phyloP scores from a whole-genome alignment of 2,329 filamentous ascomycete species.

The Ascochyta pisi region DNA sequence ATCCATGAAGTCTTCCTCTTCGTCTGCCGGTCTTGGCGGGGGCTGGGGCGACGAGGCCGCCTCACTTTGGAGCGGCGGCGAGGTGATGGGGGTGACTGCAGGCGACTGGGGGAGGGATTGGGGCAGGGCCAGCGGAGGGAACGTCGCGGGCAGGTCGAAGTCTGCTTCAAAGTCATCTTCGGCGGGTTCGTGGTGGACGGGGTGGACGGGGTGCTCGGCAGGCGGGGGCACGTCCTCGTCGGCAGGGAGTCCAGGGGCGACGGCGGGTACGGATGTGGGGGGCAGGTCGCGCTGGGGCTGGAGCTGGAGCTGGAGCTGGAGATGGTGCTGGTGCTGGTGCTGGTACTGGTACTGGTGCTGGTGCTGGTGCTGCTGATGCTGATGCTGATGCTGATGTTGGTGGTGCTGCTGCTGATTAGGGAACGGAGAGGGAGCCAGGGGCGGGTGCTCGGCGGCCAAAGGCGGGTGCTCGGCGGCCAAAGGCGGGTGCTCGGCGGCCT shows the following conservation, averaged over 20 bases:
- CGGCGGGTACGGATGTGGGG: conserved; percentile 41
- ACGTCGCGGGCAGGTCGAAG: conserved; percentile 19
- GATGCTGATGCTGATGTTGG: too few relatives aligned
- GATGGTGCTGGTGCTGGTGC: conserved; percentile 1
- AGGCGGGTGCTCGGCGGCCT: conserved; percentile 54
- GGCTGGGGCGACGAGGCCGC: conserved; percentile 23
- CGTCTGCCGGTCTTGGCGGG: conserved; percentile 31
- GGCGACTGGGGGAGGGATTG: conserved; percentile 17
- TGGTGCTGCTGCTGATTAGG: conserved; percentile 3
- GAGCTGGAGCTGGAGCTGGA: too few relatives aligned
- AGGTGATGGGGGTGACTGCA: conserved; percentile 23
- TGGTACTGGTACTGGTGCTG: too few relatives aligned
- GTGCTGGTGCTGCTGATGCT: too few relatives aligned
- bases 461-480: conserved; percentile 16
- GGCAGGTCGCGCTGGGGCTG: conserved; percentile 22
- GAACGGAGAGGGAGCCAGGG: conserved; percentile 30
- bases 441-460: conserved; percentile 49
- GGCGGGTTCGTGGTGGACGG: conserved; percentile 11
- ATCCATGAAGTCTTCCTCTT: conserved; percentile 79
- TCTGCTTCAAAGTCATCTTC: conserved; percentile 20
- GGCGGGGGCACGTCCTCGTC: conserved; percentile 21
- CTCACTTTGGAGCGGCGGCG: conserved; percentile 31
- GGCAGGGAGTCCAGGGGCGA: conserved; percentile 1
- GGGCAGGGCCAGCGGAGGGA: conserved; percentile 12
- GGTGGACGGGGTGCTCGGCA: conserved; percentile 10